phyloP scores from a whole-genome alignment of 164 flowering plant genomes.

The Nelumbo lutea region DNA sequence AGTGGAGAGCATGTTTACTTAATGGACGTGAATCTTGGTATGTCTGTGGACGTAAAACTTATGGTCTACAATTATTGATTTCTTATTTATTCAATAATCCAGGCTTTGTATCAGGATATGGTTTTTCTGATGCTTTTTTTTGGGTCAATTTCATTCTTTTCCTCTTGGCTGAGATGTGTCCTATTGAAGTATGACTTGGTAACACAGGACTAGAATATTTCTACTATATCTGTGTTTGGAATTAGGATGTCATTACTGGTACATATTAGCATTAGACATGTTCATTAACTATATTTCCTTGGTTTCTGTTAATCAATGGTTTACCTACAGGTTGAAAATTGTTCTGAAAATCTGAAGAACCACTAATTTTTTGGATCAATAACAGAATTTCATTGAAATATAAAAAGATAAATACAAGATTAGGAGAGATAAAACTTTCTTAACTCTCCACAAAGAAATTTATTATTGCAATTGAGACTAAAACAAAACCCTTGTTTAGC shows the following conservation, averaged over 20 bases:
- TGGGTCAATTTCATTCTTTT: too few relatives aligned
- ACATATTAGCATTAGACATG: not conserved
- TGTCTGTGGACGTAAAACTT: slow-evolving; percentile 8
- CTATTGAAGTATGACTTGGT: not conserved
- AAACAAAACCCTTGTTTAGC: too few relatives aligned
- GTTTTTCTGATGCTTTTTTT: not conserved
- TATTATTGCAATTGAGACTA: too few relatives aligned
- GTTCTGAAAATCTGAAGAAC: not conserved
- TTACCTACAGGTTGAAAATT: not conserved
- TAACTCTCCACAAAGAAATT: too few relatives aligned
- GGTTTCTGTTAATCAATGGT: not conserved
- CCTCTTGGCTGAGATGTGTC: not conserved
- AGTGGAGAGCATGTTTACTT: slow-evolving; percentile 93
- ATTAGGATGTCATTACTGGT: not conserved
- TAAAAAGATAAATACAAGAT: too few relatives aligned
- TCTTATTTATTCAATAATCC: not conserved
- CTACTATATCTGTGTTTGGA: not conserved
- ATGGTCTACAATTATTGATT: not conserved
- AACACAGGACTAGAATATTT: not conserved
- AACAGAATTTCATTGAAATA: too few relatives aligned
- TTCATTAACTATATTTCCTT: not conserved
- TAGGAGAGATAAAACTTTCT: too few relatives aligned
- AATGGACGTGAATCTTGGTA: slow-evolving; percentile 75
- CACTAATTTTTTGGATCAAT: too few relatives aligned
- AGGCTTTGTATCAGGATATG: not conserved